Evolutionary conservation across 352 stramenopile species (phyloP), one percentile per base, ranked within the genome.

Genomic region (Phytophthora citricola): DNA sequence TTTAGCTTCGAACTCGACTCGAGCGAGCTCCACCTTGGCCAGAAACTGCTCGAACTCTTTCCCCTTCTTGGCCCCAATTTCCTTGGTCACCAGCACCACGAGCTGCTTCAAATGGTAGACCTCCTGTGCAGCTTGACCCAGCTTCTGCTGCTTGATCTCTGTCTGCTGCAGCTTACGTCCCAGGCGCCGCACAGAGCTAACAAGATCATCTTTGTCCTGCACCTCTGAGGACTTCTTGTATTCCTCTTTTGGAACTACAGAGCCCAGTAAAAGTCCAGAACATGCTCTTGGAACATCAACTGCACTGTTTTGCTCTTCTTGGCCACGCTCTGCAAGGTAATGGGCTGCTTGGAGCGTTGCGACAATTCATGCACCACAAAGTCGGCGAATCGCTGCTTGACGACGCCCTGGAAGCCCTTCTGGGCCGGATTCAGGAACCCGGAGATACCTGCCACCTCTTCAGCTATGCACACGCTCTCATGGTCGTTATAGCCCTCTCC

Each of bases 351-450:
- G 1, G 47, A 64, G 22, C 31, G 58, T 22, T 26, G 43, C 3
- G 65, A 34, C 24, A 95, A 58, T 63, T 97, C 89, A 48, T 90
- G 86, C 47, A 97, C 89, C 49, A 96, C 67, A 66, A 94, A 96
- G 56, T 97, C 89, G 26, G 80, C 90, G 69, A 82, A 96, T 17
- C 88, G 78, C 68, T 94, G 83, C 75, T 96, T 95, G 20, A 95
- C 55, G 52, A 90, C 65, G 9, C 87, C 87, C 14, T 72, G 63
- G 58, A 95, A 94, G 29, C 87, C 84, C 1, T 41, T 34, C 32
- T 81, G 70, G 7, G 44, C 24, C 2, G 63, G 29, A 22, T 40
- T 58, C 8, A 87, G 71, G 61, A 88, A 91, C 43, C 79, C 79
- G 0, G 53, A 66, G 68, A 91, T 91, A 43, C 81, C 83, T 2